Conservation (phyloP, 768 basidiomycete species). For the Pleurotus salmoneostramineus region DNA sequence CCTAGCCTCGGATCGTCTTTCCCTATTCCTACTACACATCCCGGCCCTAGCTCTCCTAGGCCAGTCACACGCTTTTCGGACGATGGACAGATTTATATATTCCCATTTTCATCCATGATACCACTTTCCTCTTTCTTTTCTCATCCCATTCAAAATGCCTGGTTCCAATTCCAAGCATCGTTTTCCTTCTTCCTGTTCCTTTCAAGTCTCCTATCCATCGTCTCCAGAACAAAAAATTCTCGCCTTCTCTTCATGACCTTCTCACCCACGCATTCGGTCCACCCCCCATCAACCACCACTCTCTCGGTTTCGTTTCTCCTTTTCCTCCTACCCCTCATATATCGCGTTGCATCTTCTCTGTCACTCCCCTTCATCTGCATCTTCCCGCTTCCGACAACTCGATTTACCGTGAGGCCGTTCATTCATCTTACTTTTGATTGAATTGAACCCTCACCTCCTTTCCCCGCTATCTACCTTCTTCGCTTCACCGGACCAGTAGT, state of each 20-base stretch:
- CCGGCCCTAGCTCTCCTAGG: background rate
- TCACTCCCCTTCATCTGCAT: background rate
- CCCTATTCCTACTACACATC: background rate
- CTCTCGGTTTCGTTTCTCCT: background rate
- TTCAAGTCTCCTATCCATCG: background rate
- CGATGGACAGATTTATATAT: conserved; percentile 7
- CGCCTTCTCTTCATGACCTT: too few relatives aligned
- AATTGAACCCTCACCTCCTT: background rate
- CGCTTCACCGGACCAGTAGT: background rate
- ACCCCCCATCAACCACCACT: background rate
- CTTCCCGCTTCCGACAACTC: background rate
- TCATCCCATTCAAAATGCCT: background rate
- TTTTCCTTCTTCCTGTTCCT: background rate
- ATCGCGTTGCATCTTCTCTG: background rate
- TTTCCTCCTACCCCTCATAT: background rate
- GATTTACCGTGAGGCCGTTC: background rate
- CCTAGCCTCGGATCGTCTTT: conserved; percentile 1
- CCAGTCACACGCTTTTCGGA: conserved; percentile 3
- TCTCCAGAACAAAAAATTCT: background rate
- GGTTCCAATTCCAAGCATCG: too few relatives aligned
- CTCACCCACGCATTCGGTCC: background rate
- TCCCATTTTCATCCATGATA: conserved; percentile 8
- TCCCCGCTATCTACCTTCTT: too few relatives aligned
- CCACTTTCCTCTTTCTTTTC: conserved; percentile 1
- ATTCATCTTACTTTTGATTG: background rate